Conservation (phyloP, 2,329 filamentous ascomycete species). For the Stylonectria norvegica region DNA sequence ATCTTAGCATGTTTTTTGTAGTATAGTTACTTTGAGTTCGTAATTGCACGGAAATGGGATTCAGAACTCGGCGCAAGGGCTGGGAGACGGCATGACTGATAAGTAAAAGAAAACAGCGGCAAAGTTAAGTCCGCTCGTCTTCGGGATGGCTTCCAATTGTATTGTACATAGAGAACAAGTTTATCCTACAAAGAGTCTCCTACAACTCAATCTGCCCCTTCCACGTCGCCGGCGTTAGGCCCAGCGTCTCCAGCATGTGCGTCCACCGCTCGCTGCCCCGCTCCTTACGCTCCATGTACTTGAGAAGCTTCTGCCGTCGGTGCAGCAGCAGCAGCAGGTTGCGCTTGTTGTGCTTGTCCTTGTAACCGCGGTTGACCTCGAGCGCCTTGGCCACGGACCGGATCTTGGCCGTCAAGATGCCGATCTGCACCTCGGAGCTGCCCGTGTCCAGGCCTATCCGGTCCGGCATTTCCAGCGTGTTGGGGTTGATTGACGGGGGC, state of each 20-base stretch:
- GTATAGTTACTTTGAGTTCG: conserved; percentile 38
- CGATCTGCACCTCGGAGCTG: conserved; percentile 95
- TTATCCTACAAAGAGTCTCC: conserved; percentile 40
- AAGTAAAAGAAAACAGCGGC: conserved; percentile 25
- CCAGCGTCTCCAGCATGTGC: conserved; percentile 77
- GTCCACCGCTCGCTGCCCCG: conserved; percentile 87
- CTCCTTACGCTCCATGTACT: conserved; percentile 85
- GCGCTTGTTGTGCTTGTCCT: conserved; percentile 92
- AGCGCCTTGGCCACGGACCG: conserved; percentile 71
- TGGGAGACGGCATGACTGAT: conserved; percentile 19
- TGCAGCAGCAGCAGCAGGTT: conserved; percentile 85
- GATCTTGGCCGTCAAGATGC: conserved; percentile 93
- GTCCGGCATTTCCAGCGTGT: conserved; percentile 38
- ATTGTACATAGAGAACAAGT: conserved; percentile 51
- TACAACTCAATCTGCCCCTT: conserved; percentile 71
- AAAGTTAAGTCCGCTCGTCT: conserved; percentile 24
- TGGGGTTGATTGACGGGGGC: conserved; percentile 44
- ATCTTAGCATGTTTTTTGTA: conserved; percentile 39
- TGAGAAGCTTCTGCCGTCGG: conserved; percentile 80
- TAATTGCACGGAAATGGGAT: conserved; percentile 36
- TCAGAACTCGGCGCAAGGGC: conserved; percentile 33
- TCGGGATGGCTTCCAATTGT: conserved; percentile 35
- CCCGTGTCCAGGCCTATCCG: conserved; percentile 91
- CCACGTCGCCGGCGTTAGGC: conserved; percentile 84
- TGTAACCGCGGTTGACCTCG: conserved; percentile 63